Conservation (phyloP, 805 yeast genomes). For the Candida fluviatilis region DNA sequence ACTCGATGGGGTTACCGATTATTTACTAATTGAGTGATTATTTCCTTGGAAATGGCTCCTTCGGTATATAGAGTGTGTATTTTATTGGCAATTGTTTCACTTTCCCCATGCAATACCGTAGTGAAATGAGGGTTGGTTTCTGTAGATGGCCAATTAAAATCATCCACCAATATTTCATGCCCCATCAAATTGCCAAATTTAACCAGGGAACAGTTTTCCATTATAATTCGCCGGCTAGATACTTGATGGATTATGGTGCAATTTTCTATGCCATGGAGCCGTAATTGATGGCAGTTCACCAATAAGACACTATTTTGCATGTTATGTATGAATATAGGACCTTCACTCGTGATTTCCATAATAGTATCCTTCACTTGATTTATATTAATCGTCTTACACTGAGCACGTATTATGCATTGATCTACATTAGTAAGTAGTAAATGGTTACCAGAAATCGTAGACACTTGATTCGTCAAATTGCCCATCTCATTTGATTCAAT, state of each 20-base stretch:
- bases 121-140: slow-evolving; percentile 7
- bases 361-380: slow-evolving; percentile 12
- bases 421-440: background rate
- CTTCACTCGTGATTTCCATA: slow-evolving; percentile 17
- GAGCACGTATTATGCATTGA: background rate
- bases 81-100: background rate
- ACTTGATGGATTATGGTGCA: slow-evolving; percentile 16
- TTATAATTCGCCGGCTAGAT: slow-evolving; percentile 20
- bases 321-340: slow-evolving; percentile 28
- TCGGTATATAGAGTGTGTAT: background rate
- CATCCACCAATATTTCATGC: slow-evolving; percentile 20
- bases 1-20: too few relatives aligned
- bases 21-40: background rate
- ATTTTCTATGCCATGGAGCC: slow-evolving; percentile 21
- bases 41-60: background rate
- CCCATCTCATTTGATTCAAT: slow-evolving; percentile 4
- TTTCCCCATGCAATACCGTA: background rate
- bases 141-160: slow-evolving; percentile 23
- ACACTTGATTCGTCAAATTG: slow-evolving; percentile 7
- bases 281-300: slow-evolving; percentile 25
- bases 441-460: background rate
- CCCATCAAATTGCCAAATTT: slow-evolving; percentile 7
- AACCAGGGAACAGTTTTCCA: slow-evolving; percentile 25
- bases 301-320: slow-evolving; percentile 14
- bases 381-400: slow-evolving; percentile 19